Evolutionary conservation across 2,329 filamentous ascomycete species (phyloP).

Genomic region (Talaromyces islandicus): DNA sequence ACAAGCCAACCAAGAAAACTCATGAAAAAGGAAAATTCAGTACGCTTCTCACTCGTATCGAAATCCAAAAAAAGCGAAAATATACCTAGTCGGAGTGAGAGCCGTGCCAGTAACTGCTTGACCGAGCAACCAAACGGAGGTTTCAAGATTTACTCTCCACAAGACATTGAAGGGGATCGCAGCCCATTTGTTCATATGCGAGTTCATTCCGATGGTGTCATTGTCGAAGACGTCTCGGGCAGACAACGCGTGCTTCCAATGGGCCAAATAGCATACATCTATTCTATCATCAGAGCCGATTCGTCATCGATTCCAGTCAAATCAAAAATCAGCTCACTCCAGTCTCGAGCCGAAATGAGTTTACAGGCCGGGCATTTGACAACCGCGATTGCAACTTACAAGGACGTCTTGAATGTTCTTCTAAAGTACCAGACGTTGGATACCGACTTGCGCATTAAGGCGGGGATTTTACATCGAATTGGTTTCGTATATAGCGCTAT

Average conservation of each 20-base stretch:
- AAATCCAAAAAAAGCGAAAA: slow-evolving; percentile 15
- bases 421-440: slow-evolving; percentile 19
- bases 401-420: slow-evolving; percentile 18
- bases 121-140: slow-evolving; percentile 13
- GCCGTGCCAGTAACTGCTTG: slow-evolving; percentile 3
- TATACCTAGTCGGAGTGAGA: slow-evolving; percentile 12
- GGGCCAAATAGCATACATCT: slow-evolving; percentile 24
- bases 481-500: slow-evolving; percentile 21
- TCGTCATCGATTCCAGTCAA: slow-evolving; percentile 16
- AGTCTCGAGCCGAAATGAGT: slow-evolving; percentile 18
- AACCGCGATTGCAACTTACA: slow-evolving; percentile 19
- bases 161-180: background rate
- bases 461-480: slow-evolving; percentile 20
- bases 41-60: slow-evolving; percentile 23
- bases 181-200: slow-evolving; percentile 21
- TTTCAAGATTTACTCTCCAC: background rate
- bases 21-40: slow-evolving; percentile 22
- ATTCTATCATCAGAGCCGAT: slow-evolving; percentile 21
- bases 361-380: slow-evolving; percentile 18
- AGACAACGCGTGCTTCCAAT: slow-evolving; percentile 25
- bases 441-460: slow-evolving; percentile 18
- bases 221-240: slow-evolving; percentile 24
- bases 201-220: slow-evolving; percentile 17
- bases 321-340: slow-evolving; percentile 15
- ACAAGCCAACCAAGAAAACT: slow-evolving; percentile 19